Percentiles rank a stretch among this genome's conserved stretches.
phyloP scores from a whole-genome alignment of 108 stramenopile species.

The Skeletonema costatum region DNA sequence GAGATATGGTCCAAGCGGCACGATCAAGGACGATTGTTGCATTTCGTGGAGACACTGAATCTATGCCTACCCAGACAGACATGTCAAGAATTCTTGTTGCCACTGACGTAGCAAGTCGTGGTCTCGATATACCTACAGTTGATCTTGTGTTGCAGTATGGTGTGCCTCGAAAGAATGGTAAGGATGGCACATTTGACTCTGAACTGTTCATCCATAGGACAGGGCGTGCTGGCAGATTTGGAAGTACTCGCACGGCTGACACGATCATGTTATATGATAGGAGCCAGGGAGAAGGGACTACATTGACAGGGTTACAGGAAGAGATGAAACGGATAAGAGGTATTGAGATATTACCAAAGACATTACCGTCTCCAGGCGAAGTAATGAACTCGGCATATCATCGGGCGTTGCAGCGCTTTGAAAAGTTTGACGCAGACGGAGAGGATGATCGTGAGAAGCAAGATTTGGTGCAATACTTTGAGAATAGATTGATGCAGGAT shows the following conservation, averaged over 20 bases:
- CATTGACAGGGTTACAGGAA: slow-evolving; percentile 31
- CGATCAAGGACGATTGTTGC: slow-evolving; percentile 42
- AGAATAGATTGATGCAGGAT: slow-evolving; percentile 17
- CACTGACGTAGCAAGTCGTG: slow-evolving; percentile 94
- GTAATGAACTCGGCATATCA: slow-evolving; percentile 54
- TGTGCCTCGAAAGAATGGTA: slow-evolving; percentile 83
- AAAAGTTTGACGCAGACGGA: slow-evolving; percentile 8
- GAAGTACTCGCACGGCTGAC: slow-evolving; percentile 41
- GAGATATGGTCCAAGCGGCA: slow-evolving; percentile 51
- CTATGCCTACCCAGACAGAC: not conserved
- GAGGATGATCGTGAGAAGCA: not conserved
- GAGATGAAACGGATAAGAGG: slow-evolving; percentile 28
- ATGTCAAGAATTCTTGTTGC: slow-evolving; percentile 75
- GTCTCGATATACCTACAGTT: slow-evolving; percentile 89
- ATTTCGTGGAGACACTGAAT: slow-evolving; percentile 28
- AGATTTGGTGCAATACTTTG: slow-evolving; percentile 38
- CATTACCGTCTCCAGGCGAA: slow-evolving; percentile 49
- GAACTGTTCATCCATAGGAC: slow-evolving; percentile 60
- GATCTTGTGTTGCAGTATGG: slow-evolving; percentile 94
- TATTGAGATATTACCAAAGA: slow-evolving; percentile 35
- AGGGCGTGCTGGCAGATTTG: slow-evolving; percentile 54
- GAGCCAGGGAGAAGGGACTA: slow-evolving; percentile 33
- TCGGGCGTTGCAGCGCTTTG: slow-evolving; percentile 33
- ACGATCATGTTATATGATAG: slow-evolving; percentile 47
- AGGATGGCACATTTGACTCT: slow-evolving; percentile 54